Base-by-base conservation (phyloP, 2,329 filamentous ascomycete genomes). In the Didymella segeticola region DNA sequence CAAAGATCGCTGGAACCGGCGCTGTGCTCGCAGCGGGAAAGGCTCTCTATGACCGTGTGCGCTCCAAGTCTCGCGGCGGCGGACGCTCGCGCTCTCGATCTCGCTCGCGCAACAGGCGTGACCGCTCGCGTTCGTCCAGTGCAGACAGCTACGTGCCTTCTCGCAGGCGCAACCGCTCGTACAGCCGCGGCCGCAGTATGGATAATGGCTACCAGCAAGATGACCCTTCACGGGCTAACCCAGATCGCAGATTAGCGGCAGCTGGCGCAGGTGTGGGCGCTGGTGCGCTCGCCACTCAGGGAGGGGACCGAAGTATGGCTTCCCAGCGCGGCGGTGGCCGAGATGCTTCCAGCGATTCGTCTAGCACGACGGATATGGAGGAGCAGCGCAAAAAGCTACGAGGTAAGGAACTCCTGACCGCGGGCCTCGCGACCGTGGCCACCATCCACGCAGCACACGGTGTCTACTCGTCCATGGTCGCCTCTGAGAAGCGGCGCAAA, bases 371-470 rank as follows among this genome's bases (percentile, higher is more conserved):
- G 65, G 86, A 86, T 68, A 85, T 89, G 76, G 85, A 87, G 68
- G 79, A 82, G 61, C 77, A 79, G 66, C 78, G 81, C 47, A 88
- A 86, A 74, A 87, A 88, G 69, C 80, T 87, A 77, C 81, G 81
- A 77, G 83, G 84, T 72, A 87, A 88, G 75, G 84, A 88, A 78
- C 73, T 88, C 66, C 70, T 89, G 59, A 88, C 86, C 61, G 83
- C 85, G 48, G 86, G 86, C 58, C 77, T 89, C 53, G 86, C 87
- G 47, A 86, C 85, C 52, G 82, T 89, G 54, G 87, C 87, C 30
- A 89, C 86, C 23, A 87, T 89, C 58, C 86, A 89, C 74, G 86
- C 86, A 20, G 86, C 84, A 12, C 86, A 89, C 69, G 82, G 80
- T 57, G 79, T 89, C 48, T 86, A 87, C 73, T 79, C 82, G 58